Percentiles rank a stretch among this genome's conserved stretches.
These are phyloP conservation scores for Penicillium verhagenii DNA, from an alignment of 495 filamentous ascomycete genomes.

Conservation along the genomic window DNA sequence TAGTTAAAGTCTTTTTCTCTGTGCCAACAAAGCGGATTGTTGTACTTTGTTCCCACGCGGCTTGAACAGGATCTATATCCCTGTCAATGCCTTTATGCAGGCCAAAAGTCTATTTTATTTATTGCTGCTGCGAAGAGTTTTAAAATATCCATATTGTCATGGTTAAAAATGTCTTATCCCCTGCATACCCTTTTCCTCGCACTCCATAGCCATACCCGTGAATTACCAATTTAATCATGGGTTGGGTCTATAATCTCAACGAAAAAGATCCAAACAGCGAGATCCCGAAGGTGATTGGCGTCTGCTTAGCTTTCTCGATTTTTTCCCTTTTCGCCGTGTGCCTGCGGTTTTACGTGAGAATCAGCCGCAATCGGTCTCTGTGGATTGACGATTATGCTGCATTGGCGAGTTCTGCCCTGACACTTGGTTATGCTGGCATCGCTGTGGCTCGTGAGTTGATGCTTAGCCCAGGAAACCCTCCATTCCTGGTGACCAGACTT, in stretches of 20 bases:
- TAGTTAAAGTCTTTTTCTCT: neutral
- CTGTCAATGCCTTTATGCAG: neutral
- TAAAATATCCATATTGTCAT: neutral
- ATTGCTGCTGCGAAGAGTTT: neutral
- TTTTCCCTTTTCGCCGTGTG: conserved; percentile 21
- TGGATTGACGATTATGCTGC: conserved; percentile 33
- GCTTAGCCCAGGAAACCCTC: neutral
- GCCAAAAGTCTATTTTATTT: neutral
- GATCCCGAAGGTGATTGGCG: conserved; percentile 6
- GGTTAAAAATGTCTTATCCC: neutral
- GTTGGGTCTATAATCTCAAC: conserved; percentile 34
- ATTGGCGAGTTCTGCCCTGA: conserved; percentile 21
- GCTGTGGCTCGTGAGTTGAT: conserved; percentile 26
- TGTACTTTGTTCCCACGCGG: neutral
- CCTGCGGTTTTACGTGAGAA: conserved; percentile 25
- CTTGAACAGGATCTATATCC: neutral
- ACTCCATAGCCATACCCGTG: neutral
- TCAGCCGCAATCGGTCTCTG: conserved; percentile 12
- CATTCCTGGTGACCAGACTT: neutral
- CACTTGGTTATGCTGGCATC: conserved; percentile 18
- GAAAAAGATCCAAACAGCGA: conserved; percentile 20
- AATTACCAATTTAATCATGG: conserved; percentile 13
- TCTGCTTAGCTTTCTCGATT: conserved; percentile 18
- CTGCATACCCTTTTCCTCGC: neutral
- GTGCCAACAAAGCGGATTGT: neutral